These are phyloP conservation scores for Trichomonas vaginalis DNA, from an alignment of 208 protist genomes.

Conservation along the genomic window DNA sequence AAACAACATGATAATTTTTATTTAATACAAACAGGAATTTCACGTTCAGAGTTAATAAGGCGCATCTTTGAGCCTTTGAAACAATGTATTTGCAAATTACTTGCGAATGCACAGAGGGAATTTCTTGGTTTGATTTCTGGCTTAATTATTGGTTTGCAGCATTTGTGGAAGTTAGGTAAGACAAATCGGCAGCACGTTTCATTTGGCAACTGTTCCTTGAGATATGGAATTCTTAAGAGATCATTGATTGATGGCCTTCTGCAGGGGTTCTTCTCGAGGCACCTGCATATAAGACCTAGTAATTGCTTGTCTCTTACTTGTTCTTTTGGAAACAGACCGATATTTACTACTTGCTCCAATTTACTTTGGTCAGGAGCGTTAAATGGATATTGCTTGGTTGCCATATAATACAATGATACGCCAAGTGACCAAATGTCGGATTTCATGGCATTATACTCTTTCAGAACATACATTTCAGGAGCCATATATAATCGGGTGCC, in stretches of 20 bases:
- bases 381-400: neutral
- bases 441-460: conserved; percentile 22
- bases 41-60: neutral
- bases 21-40: neutral
- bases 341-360: neutral
- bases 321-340: neutral
- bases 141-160: neutral
- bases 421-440: conserved; percentile 50
- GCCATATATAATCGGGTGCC: neutral
- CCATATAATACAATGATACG: conserved; percentile 29
- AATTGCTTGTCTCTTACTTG: neutral
- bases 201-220: neutral
- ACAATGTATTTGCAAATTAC: neutral
- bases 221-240: conserved; percentile 32
- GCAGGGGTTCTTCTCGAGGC: conserved; percentile 3
- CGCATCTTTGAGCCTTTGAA: neutral
- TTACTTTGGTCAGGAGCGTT: neutral
- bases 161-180: neutral
- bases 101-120: neutral
- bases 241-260: conserved; percentile 33
- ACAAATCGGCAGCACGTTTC: neutral
- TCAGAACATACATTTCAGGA: neutral
- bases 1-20: neutral
- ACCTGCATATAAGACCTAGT: neutral
- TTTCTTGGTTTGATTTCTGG: neutral